Percentiles rank a stretch among this genome's conserved stretches.
Conservation (phyloP, 2,329 filamentous ascomycete species). For the Macroventuria anomochaeta region DNA sequence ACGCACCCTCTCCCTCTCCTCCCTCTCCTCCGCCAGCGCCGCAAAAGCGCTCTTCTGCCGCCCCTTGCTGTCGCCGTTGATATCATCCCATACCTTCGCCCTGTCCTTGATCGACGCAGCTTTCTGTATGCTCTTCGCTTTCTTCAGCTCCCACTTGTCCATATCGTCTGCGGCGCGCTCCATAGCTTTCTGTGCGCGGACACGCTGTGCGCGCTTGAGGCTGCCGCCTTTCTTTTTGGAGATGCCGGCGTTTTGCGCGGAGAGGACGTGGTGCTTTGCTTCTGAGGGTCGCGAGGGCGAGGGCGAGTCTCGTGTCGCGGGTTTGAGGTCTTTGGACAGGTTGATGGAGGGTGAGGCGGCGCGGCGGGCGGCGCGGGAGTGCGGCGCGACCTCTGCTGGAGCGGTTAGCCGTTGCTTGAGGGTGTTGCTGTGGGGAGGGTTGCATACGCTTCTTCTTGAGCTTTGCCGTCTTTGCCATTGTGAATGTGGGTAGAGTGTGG, state of each 20-base stretch:
- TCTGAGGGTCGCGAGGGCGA: slow-evolving; percentile 22
- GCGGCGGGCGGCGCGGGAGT: slow-evolving; percentile 77
- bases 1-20: slow-evolving; percentile 20
- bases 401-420: slow-evolving; percentile 15
- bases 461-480: slow-evolving; percentile 57
- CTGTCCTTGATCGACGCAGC: slow-evolving; percentile 58
- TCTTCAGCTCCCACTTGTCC: slow-evolving; percentile 63
- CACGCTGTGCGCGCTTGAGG: slow-evolving; percentile 59
- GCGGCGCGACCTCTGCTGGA: slow-evolving; percentile 64
- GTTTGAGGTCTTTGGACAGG: slow-evolving; percentile 60
- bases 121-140: slow-evolving; percentile 58
- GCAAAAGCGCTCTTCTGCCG: slow-evolving; percentile 29
- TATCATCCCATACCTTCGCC: slow-evolving; percentile 50
- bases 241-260: slow-evolving; percentile 72
- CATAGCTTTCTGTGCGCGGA: slow-evolving; percentile 55
- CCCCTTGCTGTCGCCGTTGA: slow-evolving; percentile 39
- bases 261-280: slow-evolving; percentile 63
- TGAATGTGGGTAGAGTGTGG: not conserved
- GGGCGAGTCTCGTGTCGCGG: slow-evolving; percentile 43
- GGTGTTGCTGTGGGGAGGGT: not conserved
- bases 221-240: slow-evolving; percentile 65
- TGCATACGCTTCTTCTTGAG: slow-evolving; percentile 53
- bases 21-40: slow-evolving; percentile 22
- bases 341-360: slow-evolving; percentile 73
- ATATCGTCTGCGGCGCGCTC: slow-evolving; percentile 62